phyloP scores from a whole-genome alignment of 202 grass and related monocot genomes.

The Panicum hallii region DNA sequence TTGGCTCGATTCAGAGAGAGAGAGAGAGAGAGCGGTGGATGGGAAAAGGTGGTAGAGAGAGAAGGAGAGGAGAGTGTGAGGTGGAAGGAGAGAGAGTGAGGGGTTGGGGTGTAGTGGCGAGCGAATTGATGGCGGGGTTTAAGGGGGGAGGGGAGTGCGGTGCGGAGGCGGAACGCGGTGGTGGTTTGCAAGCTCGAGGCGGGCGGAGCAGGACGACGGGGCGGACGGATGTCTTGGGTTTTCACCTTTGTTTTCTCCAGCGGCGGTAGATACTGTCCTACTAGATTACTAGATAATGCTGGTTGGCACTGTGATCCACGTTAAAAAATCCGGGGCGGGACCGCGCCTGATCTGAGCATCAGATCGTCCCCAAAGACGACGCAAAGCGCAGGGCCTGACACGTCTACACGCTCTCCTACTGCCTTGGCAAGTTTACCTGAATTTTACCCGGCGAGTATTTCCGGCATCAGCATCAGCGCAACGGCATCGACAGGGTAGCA shows the following conservation, averaged over 20 bases:
- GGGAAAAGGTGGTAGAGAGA: constrained; percentile 36
- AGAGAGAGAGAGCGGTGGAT: neutral
- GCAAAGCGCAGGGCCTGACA: neutral
- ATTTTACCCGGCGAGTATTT: neutral
- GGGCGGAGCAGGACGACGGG: neutral
- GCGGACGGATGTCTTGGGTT: constrained; percentile 35
- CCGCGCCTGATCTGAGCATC: neutral
- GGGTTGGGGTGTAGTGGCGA: neutral
- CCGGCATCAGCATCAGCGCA: neutral
- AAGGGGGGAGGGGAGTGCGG: constrained; percentile 7
- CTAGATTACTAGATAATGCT: no score
- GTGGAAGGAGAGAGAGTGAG: constrained; percentile 13
- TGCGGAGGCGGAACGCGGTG: neutral
- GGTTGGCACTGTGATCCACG: neutral
- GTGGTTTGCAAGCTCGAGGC: constrained; percentile 45
- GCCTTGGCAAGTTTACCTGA: neutral
- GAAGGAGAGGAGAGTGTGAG: neutral
- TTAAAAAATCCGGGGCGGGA: neutral
- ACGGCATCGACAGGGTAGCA: neutral
- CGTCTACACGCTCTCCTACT: no score
- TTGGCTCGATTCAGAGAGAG: constrained; percentile 46
- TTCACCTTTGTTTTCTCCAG: neutral
- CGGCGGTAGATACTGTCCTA: neutral
- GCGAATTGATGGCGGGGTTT: constrained; percentile 54
- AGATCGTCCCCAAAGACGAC: neutral